Conservation (phyloP, 257 asterid species). For the Buddleja alternifolia region DNA sequence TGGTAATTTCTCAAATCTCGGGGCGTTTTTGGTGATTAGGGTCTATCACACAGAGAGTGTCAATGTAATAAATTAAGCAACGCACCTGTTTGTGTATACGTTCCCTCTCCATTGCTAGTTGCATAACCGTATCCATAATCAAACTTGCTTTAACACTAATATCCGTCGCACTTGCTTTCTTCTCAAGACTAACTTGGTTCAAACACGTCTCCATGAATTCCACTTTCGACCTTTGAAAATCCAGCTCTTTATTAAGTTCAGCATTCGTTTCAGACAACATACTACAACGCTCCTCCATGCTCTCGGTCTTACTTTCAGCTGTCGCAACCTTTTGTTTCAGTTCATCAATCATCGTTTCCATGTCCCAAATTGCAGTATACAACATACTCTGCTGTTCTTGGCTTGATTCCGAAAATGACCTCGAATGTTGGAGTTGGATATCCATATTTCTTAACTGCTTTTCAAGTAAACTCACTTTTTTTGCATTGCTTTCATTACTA, state of each 20-base stretch:
- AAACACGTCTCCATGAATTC: constrained; percentile 56
- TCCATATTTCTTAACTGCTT: constrained; percentile 70
- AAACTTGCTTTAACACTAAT: constrained; percentile 53
- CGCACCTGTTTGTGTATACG: constrained; percentile 73
- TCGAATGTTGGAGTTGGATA: constrained; percentile 65
- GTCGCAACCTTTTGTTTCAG: constrained; percentile 72
- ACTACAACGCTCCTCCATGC: constrained; percentile 61
- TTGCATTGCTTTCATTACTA: constrained; percentile 53
- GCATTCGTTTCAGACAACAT: constrained; percentile 60
- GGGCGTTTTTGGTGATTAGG: no score
- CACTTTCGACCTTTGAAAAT: constrained; percentile 46
- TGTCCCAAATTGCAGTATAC: constrained; percentile 93
- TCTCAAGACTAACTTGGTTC: constrained; percentile 55
- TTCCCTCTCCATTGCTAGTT: constrained; percentile 77
- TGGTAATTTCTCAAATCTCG: no score
- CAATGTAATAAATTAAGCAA: not conserved
- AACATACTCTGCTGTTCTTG: constrained; percentile 90
- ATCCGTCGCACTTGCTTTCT: constrained; percentile 60
- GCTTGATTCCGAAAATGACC: constrained; percentile 79
- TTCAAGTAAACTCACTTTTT: constrained; percentile 67
- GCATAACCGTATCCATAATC: constrained; percentile 75
- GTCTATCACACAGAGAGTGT: no score
- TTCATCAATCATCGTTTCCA: constrained; percentile 93
- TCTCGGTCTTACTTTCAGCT: constrained; percentile 66
- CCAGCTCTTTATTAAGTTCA: constrained; percentile 63